Evolutionary conservation across 106 monocot species (phyloP).

Genomic region (Apostasia ramifera): DNA sequence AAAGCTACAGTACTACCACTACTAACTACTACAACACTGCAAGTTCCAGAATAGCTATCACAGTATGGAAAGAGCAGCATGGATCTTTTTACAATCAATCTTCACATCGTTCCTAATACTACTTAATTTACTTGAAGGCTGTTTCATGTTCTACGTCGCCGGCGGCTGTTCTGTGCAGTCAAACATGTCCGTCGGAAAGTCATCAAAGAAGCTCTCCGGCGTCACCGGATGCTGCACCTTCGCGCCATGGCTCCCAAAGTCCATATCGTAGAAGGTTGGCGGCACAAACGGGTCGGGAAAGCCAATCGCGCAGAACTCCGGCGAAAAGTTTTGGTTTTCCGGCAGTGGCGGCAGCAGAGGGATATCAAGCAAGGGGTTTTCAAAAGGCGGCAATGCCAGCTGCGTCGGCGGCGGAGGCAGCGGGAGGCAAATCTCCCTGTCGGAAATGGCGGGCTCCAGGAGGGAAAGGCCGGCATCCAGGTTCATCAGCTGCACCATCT

Average conservation of each 20-base stretch:
- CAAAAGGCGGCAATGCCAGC: constrained; percentile 11
- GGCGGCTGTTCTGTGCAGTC: constrained; percentile 30
- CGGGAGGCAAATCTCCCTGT: not conserved
- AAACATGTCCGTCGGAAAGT: constrained; percentile 50
- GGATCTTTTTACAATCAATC: no score
- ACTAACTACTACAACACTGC: no score
- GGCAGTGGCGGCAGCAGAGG: not conserved
- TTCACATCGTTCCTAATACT: no score
- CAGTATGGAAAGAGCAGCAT: no score
- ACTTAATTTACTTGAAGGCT: no score
- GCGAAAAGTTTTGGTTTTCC: constrained; percentile 2
- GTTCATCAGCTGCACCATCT: not conserved
- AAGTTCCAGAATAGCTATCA: no score
- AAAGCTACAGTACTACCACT: no score
- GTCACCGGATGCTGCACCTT: not conserved
- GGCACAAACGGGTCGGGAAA: constrained; percentile 1
- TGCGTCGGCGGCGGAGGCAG: not conserved
- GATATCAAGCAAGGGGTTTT: constrained; percentile 16
- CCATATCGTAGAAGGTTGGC: constrained; percentile 16
- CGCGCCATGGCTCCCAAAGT: not conserved
- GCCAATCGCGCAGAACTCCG: constrained; percentile 12
- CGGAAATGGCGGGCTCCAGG: not conserved
- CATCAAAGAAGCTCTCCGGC: constrained; percentile 41
- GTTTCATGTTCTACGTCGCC: not conserved
- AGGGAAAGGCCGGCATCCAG: not conserved